Evolutionary conservation across 345 rosid species (phyloP), one percentile per base, ranked within the genome.

Genomic region (Stellera chamaejasme): DNA sequence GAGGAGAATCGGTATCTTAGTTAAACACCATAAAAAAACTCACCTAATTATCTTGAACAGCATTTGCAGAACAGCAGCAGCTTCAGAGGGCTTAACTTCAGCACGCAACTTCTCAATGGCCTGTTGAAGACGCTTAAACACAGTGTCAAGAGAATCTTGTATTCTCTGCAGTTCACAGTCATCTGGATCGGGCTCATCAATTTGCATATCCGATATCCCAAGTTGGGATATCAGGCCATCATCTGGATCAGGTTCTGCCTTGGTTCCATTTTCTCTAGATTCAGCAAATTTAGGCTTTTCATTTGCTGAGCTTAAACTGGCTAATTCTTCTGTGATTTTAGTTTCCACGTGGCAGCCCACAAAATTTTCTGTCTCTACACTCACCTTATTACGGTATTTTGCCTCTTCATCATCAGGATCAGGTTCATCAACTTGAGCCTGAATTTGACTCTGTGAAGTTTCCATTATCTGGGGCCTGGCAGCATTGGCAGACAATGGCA

Each of bases 1-100:
- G 23, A 19, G 23, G 23, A 19, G 23, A 14, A 27, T 23, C 56
- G 65, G 41, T 27, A 69, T 57, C 52, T 55, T 32, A 32, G 39
- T 32, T 32, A 8, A 32, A 32, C 39, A 32, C 9, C 3, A 19
- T 19, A 19, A 63, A 55, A 55, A 65, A 28, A 13, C 45, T 26
- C 62, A 83, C 99, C 96, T 77, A 46, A 87, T 79, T 75, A 89
- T 82, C 72, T 76, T 89, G 47, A 82, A 73, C 42, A 89, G 77
- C 48, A 80, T 87, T 76, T 80, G 82, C 48, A 89, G 66, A 32
- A 77, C 78, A 13, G 45, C 55, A 0, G 65, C 59, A 11, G 77
- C 76, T 66, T 85, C 87, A 28, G 57, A 13, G n/a, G 82, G 64
- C 67, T 62, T 71, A 55, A 70, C 72, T 78, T 85, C 94, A 43